Evolutionary conservation across 2,329 filamentous ascomycete genomes (phyloP), one percentile per base, ranked within the genome.

Genomic region (Penicillium sp.): DNA sequence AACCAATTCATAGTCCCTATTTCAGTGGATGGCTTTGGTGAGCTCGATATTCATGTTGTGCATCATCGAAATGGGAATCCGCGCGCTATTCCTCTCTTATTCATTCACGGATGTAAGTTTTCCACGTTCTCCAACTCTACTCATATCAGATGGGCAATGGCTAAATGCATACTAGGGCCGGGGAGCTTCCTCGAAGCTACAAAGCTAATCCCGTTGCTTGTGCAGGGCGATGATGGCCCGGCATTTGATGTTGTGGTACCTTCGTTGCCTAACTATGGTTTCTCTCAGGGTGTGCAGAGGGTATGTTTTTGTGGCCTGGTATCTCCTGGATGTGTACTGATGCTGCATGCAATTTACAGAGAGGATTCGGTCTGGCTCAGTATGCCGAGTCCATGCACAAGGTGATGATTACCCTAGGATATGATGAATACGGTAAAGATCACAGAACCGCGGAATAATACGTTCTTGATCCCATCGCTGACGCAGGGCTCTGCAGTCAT

Each of bases 401-500:
- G 51, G 71, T 90, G 8, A 91, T 91, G 87, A 70, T 81, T 6
- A 77, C 79, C 12, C 77, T 90, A 2, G 86, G 86, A 0, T 90
- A 88, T 64, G 59, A 77, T 2, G 74, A 83, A 70, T 88, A 86
- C 53, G 78, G 74, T 72, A 60, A 48, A 61, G 47, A 13, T 2
- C 18, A 46, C 15, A 9, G 10, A 34, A 15, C 1, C 18, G 45
- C 15, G 9, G 10, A 34, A 15, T 13, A 10, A 31, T 34, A 24
- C 18, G 10, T 8, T 1, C 9, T 4, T 10, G 21, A 29, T 13
- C n/a, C 6, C 29, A 13, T 15, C 47, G 43, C 52, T 54, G 45
- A 60, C 16, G 12, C 15, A 7, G n/a, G 3, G 24, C 6, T 26
- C 24, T 38, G 44, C 31, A 64, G 66, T 73, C 1, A 74, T 76